A percentile compares a stretch with the other conserved stretches of the same genome.
phyloP scores from a whole-genome alignment of 768 basidiomycete genomes.

The Termitomyces sp. region DNA sequence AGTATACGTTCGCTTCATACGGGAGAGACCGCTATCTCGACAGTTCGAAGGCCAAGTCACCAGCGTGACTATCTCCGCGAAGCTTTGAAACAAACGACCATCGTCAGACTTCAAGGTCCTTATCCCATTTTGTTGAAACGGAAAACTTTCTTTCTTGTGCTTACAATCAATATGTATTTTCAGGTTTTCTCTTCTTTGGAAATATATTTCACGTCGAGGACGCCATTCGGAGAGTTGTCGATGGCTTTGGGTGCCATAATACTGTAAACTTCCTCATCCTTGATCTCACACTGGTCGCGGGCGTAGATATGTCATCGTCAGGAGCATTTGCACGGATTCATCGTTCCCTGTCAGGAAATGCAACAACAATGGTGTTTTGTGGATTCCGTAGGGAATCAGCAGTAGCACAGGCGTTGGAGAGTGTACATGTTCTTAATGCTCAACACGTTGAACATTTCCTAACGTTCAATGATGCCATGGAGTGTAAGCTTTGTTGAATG shows the following conservation, averaged over 20 bases:
- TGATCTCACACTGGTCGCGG: conserved; percentile 79
- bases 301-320: conserved; percentile 91
- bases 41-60: conserved; percentile 81
- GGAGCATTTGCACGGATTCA: conserved; percentile 94
- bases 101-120: conserved; percentile 79
- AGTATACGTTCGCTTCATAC: conserved; percentile 83
- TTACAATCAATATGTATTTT: neutral
- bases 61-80: conserved; percentile 88
- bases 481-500: conserved; percentile 51
- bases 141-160: neutral
- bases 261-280: conserved; percentile 89
- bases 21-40: conserved; percentile 81
- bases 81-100: conserved; percentile 85
- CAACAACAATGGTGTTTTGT: conserved; percentile 86
- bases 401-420: conserved; percentile 67
- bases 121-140: neutral
- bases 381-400: conserved; percentile 62
- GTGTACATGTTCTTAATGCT: conserved; percentile 74
- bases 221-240: conserved; percentile 69
- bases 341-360: conserved; percentile 65
- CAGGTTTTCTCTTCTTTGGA: conserved; percentile 86
- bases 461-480: conserved; percentile 85
- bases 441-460: conserved; percentile 77
- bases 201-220: conserved; percentile 89
- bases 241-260: conserved; percentile 64